Conservation (phyloP, 2,329 filamentous ascomycete genomes). For the Coleophoma crateriformis region DNA sequence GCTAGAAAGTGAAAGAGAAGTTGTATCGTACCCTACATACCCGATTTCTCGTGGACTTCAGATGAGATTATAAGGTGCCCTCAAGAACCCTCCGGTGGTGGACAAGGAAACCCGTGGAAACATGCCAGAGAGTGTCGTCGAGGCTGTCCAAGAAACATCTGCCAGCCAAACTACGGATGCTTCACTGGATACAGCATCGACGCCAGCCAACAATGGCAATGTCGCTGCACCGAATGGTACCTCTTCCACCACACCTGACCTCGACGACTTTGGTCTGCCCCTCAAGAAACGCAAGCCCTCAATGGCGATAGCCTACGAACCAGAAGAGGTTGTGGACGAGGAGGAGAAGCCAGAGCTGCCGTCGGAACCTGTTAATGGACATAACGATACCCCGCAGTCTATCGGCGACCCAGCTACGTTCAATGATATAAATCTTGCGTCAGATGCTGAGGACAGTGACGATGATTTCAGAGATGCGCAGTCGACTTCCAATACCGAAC, state of each 20-base stretch:
- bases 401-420: background rate
- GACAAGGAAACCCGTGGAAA: slow-evolving; percentile 12
- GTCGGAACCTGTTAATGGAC: slow-evolving; percentile 7
- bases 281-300: slow-evolving; percentile 44
- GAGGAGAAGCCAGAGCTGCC: slow-evolving; percentile 6
- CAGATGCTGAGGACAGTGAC: slow-evolving; percentile 22
- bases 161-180: background rate
- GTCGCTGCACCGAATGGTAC: slow-evolving; percentile 3
- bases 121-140: slow-evolving; percentile 22
- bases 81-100: slow-evolving; percentile 7
- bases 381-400: slow-evolving; percentile 3
- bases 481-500: slow-evolving; percentile 19
- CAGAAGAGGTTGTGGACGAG: slow-evolving; percentile 11
- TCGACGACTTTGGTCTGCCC: slow-evolving; percentile 69
- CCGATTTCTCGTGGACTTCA: background rate
- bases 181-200: slow-evolving; percentile 9
- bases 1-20: no score
- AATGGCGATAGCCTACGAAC: slow-evolving; percentile 8
- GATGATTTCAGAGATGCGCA: slow-evolving; percentile 34
- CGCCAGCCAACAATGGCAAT: slow-evolving; percentile 10
- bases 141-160: slow-evolving; percentile 3
- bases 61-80: background rate
- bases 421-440: background rate
- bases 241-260: slow-evolving; percentile 29
- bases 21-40: no score